Conservation (phyloP, 176 grass and related monocot genomes). For the Aechmea fasciata region DNA sequence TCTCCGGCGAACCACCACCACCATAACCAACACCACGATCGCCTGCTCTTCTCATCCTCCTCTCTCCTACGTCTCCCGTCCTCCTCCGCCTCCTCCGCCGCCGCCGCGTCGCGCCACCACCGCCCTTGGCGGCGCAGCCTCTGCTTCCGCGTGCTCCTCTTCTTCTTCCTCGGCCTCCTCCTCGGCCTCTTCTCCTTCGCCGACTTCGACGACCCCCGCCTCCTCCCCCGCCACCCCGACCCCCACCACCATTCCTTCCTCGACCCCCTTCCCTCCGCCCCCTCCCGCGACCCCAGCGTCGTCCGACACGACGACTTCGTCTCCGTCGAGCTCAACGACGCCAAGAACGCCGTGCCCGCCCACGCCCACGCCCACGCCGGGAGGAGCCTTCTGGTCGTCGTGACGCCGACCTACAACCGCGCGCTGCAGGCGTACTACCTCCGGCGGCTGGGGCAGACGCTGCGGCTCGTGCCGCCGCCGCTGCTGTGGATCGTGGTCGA, state of each 20-base stretch:
- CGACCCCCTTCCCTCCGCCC: neutral
- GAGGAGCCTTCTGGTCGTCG: constrained; percentile 40
- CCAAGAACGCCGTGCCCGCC: neutral
- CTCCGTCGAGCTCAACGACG: neutral
- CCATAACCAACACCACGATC: neutral
- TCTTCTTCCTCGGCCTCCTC: constrained; percentile 72
- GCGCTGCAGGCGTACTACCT: constrained; percentile 67
- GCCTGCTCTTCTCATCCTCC: constrained; percentile 30
- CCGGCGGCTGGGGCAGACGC: constrained; percentile 58
- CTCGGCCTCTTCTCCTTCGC: constrained; percentile 38
- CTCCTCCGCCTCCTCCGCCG: neutral
- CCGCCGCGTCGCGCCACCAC: constrained; percentile 16
- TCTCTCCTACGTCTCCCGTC: constrained; percentile 8
- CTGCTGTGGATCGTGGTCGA: constrained; percentile 81
- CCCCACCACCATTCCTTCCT: neutral
- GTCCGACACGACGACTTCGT: neutral
- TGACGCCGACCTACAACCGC: constrained; percentile 74
- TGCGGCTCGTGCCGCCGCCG: constrained; percentile 48
- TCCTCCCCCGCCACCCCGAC: constrained; percentile 24
- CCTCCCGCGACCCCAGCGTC: neutral
- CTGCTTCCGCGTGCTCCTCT: constrained; percentile 49
- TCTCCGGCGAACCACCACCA: neutral
- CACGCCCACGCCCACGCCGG: neutral
- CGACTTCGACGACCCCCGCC: constrained; percentile 33
- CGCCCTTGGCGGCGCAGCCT: constrained; percentile 23